Conservation (phyloP, 108 stramenopile genomes). For the Cyclostephanos tholiformis region DNA sequence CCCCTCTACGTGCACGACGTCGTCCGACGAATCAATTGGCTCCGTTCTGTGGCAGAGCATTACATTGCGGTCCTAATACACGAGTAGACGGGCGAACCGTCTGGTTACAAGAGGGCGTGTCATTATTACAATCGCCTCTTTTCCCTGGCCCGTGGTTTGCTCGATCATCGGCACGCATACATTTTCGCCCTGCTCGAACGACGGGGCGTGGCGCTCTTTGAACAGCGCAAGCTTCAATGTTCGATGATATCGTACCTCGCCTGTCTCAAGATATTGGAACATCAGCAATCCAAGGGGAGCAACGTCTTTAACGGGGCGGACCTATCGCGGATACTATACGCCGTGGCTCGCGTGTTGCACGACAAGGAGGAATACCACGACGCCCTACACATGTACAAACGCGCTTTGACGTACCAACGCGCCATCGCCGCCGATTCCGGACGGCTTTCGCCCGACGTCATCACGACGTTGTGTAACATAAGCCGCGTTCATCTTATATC, state of each 20-base stretch:
- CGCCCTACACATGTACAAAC: slow-evolving; percentile 52
- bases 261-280: slow-evolving; percentile 48
- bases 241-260: slow-evolving; percentile 53
- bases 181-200: slow-evolving; percentile 44
- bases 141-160: slow-evolving; percentile 37
- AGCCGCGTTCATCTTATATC: slow-evolving; percentile 44
- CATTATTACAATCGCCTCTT: slow-evolving; percentile 49
- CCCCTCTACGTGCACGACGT: slow-evolving; percentile 43
- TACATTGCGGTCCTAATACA: slow-evolving; percentile 32
- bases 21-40: slow-evolving; percentile 39
- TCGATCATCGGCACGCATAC: slow-evolving; percentile 46
- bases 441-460: slow-evolving; percentile 34
- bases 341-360: slow-evolving; percentile 49
- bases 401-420: slow-evolving; percentile 35
- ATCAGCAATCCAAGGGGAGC: slow-evolving; percentile 39
- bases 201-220: slow-evolving; percentile 43
- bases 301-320: slow-evolving; percentile 35
- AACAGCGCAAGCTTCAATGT: slow-evolving; percentile 46
- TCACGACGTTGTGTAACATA: slow-evolving; percentile 53
- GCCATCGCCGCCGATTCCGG: slow-evolving; percentile 21
- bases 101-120: slow-evolving; percentile 36
- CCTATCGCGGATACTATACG: slow-evolving; percentile 43
- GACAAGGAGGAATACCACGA: slow-evolving; percentile 57
- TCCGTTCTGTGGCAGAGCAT: slow-evolving; percentile 36
- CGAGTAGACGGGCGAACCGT: slow-evolving; percentile 32